Evolutionary conservation across 345 rosid genomes (phyloP), one percentile per base, ranked within the genome.

Genomic region (Syzygium grande): DNA sequence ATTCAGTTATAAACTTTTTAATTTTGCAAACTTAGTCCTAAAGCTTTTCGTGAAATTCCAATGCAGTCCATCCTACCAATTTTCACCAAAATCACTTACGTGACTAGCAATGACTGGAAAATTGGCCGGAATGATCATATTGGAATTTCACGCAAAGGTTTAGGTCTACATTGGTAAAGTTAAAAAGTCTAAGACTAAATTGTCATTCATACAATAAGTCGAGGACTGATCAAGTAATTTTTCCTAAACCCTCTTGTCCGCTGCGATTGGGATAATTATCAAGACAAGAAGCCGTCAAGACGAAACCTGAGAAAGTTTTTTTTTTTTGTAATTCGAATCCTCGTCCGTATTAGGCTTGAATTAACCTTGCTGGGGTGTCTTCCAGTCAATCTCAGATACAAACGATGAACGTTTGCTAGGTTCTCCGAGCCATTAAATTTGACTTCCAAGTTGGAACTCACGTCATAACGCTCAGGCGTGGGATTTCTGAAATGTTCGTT

Each of bases 1-100:
- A 16, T 65, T 65, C 0, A 0, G 4, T 1, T 5, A 16, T 30
- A 65, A 30, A 15, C 0, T 30, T 65, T 65, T 14, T 0, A 30
- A 2, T 30, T 30, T 16, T 7, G 1, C 9, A 5, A 65, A 16
- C 16, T 30, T 7, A 65, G 19, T 29, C 0, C 4, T 16, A 65
- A 4, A 65, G 3, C 2, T 3, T 30, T 65, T 2, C 11, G 5
- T 17, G 43, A 30, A 65, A 30, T 65, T 65, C 7, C 0, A 65
- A 30, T 30, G 22, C 16, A 43, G 41, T 30, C 6, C 16, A 7
- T 16, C 19, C 0, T 0, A 16, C 0, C 4, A 63, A 63, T 29
- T 29, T 63, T 29, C 7, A 1, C 9, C 21, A 7, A 63, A 29
- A 63, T 29, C 2, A 14, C 77, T 16, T 0, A 53, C 6, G 8